phyloP scores from a whole-genome alignment of 805 yeast species.

The Metschnikowia kofuensis region DNA sequence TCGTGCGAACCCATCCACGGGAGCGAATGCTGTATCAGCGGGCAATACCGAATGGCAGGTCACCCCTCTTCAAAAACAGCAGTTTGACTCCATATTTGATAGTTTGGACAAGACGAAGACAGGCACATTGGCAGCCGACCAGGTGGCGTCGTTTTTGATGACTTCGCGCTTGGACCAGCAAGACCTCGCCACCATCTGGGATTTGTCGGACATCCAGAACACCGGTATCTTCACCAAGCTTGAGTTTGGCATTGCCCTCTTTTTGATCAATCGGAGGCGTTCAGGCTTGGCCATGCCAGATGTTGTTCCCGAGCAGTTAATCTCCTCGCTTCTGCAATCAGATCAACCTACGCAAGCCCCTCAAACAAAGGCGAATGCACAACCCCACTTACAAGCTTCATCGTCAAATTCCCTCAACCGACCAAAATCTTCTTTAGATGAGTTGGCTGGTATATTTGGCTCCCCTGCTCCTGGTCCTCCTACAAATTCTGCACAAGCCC shows the following conservation, averaged over 20 bases:
- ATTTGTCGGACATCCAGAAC: constrained; percentile 84
- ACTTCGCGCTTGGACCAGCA: constrained; percentile 85
- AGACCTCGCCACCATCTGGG: constrained; percentile 89
- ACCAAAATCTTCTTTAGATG: constrained; percentile 58
- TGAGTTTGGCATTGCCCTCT: constrained; percentile 94
- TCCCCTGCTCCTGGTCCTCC: constrained; percentile 20
- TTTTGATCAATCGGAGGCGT: constrained; percentile 78
- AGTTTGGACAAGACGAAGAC: constrained; percentile 63
- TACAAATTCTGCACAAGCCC: constrained; percentile 9
- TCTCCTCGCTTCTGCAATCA: constrained; percentile 28
- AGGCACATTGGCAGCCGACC: constrained; percentile 69
- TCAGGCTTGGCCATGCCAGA: constrained; percentile 78
- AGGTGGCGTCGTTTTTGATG: constrained; percentile 85
- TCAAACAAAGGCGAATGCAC: constrained; percentile 4
- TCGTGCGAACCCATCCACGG: constrained; percentile 15
- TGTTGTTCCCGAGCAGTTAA: constrained; percentile 65
- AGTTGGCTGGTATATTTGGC: constrained; percentile 52
- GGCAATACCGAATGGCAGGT: constrained; percentile 58
- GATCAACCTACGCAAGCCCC: constrained; percentile 11
- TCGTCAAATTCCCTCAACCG: constrained; percentile 15
- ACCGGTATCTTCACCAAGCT: constrained; percentile 74
- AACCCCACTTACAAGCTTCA: neutral
- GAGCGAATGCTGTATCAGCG: constrained; percentile 15
- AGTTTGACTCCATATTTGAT: constrained; percentile 77
- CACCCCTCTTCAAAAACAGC: constrained; percentile 64